Evolutionary conservation across 2,329 filamentous ascomycete genomes (phyloP).

Genomic region (Alternaria longipes): DNA sequence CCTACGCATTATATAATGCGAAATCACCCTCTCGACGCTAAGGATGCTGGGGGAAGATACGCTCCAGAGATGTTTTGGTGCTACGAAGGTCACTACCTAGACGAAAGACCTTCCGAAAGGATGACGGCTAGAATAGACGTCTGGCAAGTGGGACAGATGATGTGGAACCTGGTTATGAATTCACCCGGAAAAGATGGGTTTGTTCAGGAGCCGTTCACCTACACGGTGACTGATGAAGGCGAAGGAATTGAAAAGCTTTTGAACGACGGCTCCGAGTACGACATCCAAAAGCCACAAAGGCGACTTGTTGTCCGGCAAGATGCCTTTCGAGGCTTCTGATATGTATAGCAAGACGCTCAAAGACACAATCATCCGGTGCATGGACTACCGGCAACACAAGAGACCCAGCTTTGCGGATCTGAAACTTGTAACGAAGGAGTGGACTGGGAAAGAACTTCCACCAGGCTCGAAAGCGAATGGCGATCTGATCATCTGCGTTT

Average conservation of each 20-base stretch:
- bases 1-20: constrained; percentile 5
- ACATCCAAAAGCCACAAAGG: not conserved
- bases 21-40: not conserved
- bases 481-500: not conserved
- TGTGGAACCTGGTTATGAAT: constrained; percentile 9
- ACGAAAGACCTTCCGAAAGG: not conserved
- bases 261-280: not conserved
- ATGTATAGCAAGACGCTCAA: not conserved
- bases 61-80: not conserved
- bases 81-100: not conserved
- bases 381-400: not conserved
- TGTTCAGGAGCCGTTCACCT: not conserved
- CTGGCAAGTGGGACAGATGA: constrained; percentile 7
- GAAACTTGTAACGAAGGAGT: not conserved
- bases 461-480: not conserved
- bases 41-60: not conserved
- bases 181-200: not conserved
- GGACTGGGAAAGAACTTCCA: not conserved
- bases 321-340: not conserved
- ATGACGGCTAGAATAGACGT: constrained; percentile 6
- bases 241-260: not conserved
- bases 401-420: not conserved
- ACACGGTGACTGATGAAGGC: not conserved
- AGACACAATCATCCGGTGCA: not conserved
- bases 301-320: not conserved